These are phyloP conservation scores for Pseudoperonospora humuli DNA, from an alignment of 352 stramenopile species.

Conservation along the genomic window DNA sequence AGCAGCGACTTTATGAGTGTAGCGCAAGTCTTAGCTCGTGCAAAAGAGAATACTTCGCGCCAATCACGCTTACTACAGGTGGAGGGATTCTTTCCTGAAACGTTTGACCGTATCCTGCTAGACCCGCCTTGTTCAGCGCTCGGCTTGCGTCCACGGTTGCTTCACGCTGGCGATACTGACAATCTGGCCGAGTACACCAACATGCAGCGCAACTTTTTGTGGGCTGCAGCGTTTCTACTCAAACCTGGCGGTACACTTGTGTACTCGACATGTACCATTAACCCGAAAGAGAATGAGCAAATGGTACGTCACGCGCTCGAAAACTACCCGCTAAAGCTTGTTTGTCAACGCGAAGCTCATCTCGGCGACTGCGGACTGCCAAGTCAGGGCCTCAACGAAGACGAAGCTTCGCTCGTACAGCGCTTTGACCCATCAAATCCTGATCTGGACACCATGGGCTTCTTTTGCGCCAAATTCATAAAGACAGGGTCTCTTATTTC, in stretches of 20 bases:
- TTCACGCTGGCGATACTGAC: conserved; percentile 62
- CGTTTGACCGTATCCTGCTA: conserved; percentile 91
- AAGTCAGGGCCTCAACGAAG: conserved; percentile 64
- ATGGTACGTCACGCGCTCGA: conserved; percentile 88
- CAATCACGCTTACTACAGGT: conserved; percentile 72
- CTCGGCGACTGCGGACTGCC: conserved; percentile 60
- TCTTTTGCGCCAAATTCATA: conserved; percentile 91
- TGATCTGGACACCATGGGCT: conserved; percentile 87
- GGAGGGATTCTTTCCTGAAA: conserved; percentile 85
- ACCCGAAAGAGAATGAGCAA: conserved; percentile 88
- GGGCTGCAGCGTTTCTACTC: conserved; percentile 82
- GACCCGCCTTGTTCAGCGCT: conserved; percentile 90
- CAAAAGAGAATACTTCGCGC: conserved; percentile 29
- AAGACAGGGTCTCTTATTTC: conserved; percentile 75
- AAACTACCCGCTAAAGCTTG: conserved; percentile 79
- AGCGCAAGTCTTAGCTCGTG: conserved; percentile 48
- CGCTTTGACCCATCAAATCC: conserved; percentile 84
- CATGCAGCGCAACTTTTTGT: conserved; percentile 86
- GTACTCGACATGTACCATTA: conserved; percentile 94
- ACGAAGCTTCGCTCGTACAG: conserved; percentile 70
- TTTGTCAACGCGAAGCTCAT: conserved; percentile 41
- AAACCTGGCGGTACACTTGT: conserved; percentile 88
- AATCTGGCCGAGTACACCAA: conserved; percentile 74
- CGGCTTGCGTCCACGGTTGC: conserved; percentile 87
- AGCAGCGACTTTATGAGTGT: conserved; percentile 32